Base-by-base conservation (phyloP, 1,139 yeast genomes). In the Scheffersomyces titani region DNA sequence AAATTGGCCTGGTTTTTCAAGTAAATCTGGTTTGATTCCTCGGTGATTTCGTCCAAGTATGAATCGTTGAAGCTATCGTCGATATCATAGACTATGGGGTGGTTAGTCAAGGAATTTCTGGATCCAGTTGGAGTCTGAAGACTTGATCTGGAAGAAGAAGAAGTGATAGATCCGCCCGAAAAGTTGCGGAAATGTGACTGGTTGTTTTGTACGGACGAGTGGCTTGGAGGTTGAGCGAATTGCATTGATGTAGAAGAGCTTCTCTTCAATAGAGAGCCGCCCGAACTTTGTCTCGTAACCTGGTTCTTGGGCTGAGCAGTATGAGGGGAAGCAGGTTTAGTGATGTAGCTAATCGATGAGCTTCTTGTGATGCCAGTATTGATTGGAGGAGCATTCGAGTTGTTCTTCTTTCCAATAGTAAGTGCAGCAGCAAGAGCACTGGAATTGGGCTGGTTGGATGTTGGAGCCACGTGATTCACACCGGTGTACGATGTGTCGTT, bases 381-480 rank as follows among this genome's bases (percentile, higher is more conserved):
- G 51, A 7, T 24, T 44, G 46, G 55, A 40, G 44, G 53, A 13
- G 51, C 50, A 7, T 47, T 55, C 44, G 59, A 61, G 57, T 68
- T 71, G 59, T 65, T 61, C 44, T 67, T 64, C 55, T 77, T 70
- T 6, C 84, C 84, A 60, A 80, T 80, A 49, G 81, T 73, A 52
- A 77, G 65, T 1, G 84, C 84, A 5, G 84, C 84, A 6, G 84
- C 84, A 66, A 77, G 66, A 16, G 84, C 84, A 54, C 72, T 71
- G 51, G 72, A 67, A 62, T 69, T 72, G 21, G 83, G 83, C 55
- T 77, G 79, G 55, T 63, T 68, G 22, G 70, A 56, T 6, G 73
- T 63, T 4, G 77, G 74, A 3, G 78, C 73, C 19, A 67, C 62
- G 56, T 74, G 78, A 60, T 75, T 76, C 44, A 79, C 83, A n/a